These are phyloP conservation scores for Teratosphaeriaceae sp. DNA, from an alignment of 2,329 filamentous ascomycete genomes.

Conservation along the genomic window DNA sequence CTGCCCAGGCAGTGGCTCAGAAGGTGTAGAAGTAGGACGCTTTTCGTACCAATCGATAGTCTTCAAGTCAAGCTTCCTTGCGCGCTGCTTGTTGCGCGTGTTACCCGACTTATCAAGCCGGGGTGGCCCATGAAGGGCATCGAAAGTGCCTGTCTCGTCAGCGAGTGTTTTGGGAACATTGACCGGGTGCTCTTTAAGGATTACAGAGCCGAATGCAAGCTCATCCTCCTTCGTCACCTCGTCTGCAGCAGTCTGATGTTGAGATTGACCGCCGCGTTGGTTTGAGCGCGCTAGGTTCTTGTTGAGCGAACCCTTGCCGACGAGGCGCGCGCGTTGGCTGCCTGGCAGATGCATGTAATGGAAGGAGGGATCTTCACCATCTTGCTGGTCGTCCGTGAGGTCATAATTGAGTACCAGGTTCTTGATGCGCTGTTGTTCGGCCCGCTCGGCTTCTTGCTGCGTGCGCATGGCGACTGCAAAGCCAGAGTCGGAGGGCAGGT, in stretches of 20 bases:
- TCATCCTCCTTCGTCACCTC: constrained; percentile 1
- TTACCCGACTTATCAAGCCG: constrained; percentile 51
- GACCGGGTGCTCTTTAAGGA: constrained; percentile 1
- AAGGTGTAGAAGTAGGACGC: constrained; percentile 9
- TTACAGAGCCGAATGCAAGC: constrained; percentile 4
- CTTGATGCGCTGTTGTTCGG: constrained; percentile 98
- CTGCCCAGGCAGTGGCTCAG: constrained; percentile 13
- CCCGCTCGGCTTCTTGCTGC: constrained; percentile 88
- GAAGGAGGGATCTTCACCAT: constrained; percentile 54
- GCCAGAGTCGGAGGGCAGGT: constrained; percentile 81
- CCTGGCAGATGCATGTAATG: constrained; percentile 38
- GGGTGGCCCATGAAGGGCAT: constrained; percentile 37
- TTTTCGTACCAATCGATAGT: constrained; percentile 88
- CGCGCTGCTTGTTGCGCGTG: constrained; percentile 70
- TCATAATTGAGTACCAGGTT: constrained; percentile 96
- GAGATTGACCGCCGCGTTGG: constrained; percentile 21
- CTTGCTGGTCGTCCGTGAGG: constrained; percentile 65
- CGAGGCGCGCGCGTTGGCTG: constrained; percentile 43
- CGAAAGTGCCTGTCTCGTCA: constrained; percentile 27
- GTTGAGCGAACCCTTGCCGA: constrained; percentile 30
- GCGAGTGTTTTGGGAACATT: constrained; percentile 10
- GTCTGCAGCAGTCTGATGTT: constrained; percentile 19
- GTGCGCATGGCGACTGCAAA: constrained; percentile 95
- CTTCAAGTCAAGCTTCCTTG: constrained; percentile 85
- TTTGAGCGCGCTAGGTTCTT: constrained; percentile 29